Evolutionary conservation across 257 asterid species (phyloP), one percentile per base, ranked within the genome.

Genomic region (Cynanchum wilfordii): DNA sequence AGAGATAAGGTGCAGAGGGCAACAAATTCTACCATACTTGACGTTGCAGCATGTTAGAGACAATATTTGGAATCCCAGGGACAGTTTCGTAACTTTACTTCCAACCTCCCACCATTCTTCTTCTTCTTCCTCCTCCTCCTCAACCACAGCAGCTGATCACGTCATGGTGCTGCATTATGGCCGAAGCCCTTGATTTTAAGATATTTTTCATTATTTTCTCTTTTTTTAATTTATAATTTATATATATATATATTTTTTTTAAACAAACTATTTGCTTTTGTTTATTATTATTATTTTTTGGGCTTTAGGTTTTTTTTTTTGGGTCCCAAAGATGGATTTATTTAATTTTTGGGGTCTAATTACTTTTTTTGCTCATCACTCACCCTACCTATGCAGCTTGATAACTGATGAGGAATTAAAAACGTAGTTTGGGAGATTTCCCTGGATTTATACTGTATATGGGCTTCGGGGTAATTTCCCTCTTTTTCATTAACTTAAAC

Each of bases 31-130:
- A 27, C 87, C 96, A 27, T 81, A 75, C 81, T 82, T 89, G 85
- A 88, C 97, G 52, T 75, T 91, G 89, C 96, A 91, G 84, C 93
- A 93, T 70, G 96, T 93, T 70, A 85, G 97, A 84, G 96, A 93
- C 77, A 80, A 77, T 77, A 82, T 93, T 30, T 91, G 97, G 97
- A 87, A 38, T 45, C 66, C 57, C 29, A 68, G 68, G 57, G 81
- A 76, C 16, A 60, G 58, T 24, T 15, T 73, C n/a, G 69, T 78
- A 45, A 81, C 80, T 50, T 72, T 75, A 77, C 79, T 68, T 77
- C 79, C 71, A 2, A 1, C 47, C 9, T 0, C 68, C 3, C 25
- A 16, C 7, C 45, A 76, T 16, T 54, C 57, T 70, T 68, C 65
- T 60, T 68, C 72, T 12, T n/a, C 36, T 58, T 47, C 29, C 7